Conservation (phyloP, 2,329 filamentous ascomycete genomes). For the Hysterium pulicare region DNA sequence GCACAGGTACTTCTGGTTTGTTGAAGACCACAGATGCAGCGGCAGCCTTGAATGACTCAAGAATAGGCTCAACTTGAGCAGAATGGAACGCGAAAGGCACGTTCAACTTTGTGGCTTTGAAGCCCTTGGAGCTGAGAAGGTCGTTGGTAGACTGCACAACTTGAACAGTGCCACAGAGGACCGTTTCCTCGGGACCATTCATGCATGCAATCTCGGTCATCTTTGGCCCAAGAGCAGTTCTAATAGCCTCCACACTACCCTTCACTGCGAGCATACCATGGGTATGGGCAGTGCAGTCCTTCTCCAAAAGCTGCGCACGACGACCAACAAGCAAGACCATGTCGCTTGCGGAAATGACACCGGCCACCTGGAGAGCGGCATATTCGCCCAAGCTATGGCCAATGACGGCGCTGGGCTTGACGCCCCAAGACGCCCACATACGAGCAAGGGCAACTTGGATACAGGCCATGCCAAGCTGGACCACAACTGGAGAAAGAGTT, state of each 20-base stretch:
- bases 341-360: slow-evolving; percentile 67
- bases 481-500: slow-evolving; percentile 50
- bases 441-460: slow-evolving; percentile 52
- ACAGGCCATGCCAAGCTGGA: slow-evolving; percentile 52
- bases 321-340: slow-evolving; percentile 69
- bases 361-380: slow-evolving; percentile 67
- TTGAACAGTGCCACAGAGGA: slow-evolving; percentile 62
- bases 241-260: slow-evolving; percentile 50
- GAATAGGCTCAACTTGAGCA: slow-evolving; percentile 60
- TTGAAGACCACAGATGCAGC: slow-evolving; percentile 56
- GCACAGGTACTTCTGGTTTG: slow-evolving; percentile 57
- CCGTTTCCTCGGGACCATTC: slow-evolving; percentile 72
- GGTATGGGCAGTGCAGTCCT: slow-evolving; percentile 62
- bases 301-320: slow-evolving; percentile 62
- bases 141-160: slow-evolving; percentile 56
- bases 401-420: slow-evolving; percentile 53
- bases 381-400: slow-evolving; percentile 68
- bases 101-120: slow-evolving; percentile 62
- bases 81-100: slow-evolving; percentile 68
- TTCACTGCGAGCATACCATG: slow-evolving; percentile 65
- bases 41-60: slow-evolving; percentile 56
- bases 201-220: slow-evolving; percentile 64
- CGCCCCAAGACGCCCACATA: slow-evolving; percentile 53
- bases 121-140: slow-evolving; percentile 49
- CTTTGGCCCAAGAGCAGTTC: slow-evolving; percentile 49